These are phyloP conservation scores for Pythium pectinolyticum DNA, from an alignment of 352 stramenopile genomes.

Conservation along the genomic window DNA sequence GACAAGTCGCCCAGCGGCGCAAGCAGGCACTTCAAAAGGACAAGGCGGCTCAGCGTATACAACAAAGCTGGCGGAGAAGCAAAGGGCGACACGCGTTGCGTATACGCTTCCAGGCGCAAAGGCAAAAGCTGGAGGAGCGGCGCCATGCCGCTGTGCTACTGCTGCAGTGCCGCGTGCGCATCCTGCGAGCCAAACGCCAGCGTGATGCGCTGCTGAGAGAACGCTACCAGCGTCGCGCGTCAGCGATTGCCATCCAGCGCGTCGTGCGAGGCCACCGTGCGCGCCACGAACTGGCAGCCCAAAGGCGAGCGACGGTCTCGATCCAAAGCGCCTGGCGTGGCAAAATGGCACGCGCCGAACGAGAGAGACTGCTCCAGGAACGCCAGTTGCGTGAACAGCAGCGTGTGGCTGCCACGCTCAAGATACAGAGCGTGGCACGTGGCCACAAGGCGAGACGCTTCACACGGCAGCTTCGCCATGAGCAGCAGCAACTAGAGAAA, in stretches of 20 bases:
- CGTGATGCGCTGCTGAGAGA: slow-evolving; percentile 18
- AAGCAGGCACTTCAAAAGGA: slow-evolving; percentile 26
- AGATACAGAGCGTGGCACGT: slow-evolving; percentile 43
- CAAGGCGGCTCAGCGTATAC: slow-evolving; percentile 38
- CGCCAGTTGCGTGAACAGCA: slow-evolving; percentile 12
- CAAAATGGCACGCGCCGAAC: slow-evolving; percentile 34
- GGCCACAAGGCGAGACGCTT: slow-evolving; percentile 27
- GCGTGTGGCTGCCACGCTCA: slow-evolving; percentile 21
- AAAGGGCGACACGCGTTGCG: slow-evolving; percentile 44
- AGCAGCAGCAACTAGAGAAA: slow-evolving; percentile 29
- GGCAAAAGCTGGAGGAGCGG: slow-evolving; percentile 34
- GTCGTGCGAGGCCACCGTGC: slow-evolving; percentile 29
- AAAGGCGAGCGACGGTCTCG: slow-evolving; percentile 29
- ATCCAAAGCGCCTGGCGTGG: slow-evolving; percentile 51
- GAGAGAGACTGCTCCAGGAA: slow-evolving; percentile 23
- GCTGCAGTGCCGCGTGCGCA: slow-evolving; percentile 44
- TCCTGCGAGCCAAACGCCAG: slow-evolving; percentile 23
- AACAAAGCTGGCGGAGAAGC: slow-evolving; percentile 52
- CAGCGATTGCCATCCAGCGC: slow-evolving; percentile 44
- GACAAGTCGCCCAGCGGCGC: slow-evolving; percentile 26
- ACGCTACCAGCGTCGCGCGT: slow-evolving; percentile 24
- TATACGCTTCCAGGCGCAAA: slow-evolving; percentile 51
- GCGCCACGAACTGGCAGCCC: slow-evolving; percentile 21
- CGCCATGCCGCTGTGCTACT: slow-evolving; percentile 31
- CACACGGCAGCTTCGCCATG: slow-evolving; percentile 29